These are phyloP conservation scores for Boletus tylopilopsis DNA, from an alignment of 768 basidiomycete species.

Conservation along the genomic window DNA sequence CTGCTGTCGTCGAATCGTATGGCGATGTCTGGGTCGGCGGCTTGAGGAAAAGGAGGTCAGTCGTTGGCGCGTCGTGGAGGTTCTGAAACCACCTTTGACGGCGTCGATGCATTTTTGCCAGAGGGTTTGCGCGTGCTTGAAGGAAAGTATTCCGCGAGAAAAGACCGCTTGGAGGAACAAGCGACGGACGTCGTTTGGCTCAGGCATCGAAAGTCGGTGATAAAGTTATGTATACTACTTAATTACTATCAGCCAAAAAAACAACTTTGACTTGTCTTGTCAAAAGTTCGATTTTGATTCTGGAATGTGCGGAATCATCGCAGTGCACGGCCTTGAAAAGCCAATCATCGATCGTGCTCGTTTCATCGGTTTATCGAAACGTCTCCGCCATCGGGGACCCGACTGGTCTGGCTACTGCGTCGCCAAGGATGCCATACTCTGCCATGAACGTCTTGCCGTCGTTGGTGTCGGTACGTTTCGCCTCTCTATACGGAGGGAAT, in stretches of 20 bases:
- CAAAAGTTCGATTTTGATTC: too few relatives aligned
- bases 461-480: slow-evolving; percentile 85
- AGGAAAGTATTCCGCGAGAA: slow-evolving; percentile 66
- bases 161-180: slow-evolving; percentile 79
- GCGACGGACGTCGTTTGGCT: slow-evolving; percentile 62
- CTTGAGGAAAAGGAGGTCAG: slow-evolving; percentile 33
- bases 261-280: too few relatives aligned
- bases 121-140: slow-evolving; percentile 56
- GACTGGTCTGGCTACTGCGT: slow-evolving; percentile 98
- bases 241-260: too few relatives aligned
- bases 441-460: slow-evolving; percentile 95
- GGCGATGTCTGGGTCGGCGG: slow-evolving; percentile 48
- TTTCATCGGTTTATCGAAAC: slow-evolving; percentile 84
- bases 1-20: slow-evolving; percentile 39
- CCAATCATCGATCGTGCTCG: slow-evolving; percentile 64
- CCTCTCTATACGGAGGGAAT: neutral
- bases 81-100: slow-evolving; percentile 53
- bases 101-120: slow-evolving; percentile 67
- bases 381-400: slow-evolving; percentile 89
- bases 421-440: slow-evolving; percentile 75
- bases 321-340: slow-evolving; percentile 75
- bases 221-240: too few relatives aligned
- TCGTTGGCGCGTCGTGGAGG: neutral
- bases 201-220: too few relatives aligned
- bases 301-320: slow-evolving; percentile 85